Evolutionary conservation across 2,329 filamentous ascomycete species (phyloP), one percentile per base, ranked within the genome.

Genomic region (Epichloe coenophiala): DNA sequence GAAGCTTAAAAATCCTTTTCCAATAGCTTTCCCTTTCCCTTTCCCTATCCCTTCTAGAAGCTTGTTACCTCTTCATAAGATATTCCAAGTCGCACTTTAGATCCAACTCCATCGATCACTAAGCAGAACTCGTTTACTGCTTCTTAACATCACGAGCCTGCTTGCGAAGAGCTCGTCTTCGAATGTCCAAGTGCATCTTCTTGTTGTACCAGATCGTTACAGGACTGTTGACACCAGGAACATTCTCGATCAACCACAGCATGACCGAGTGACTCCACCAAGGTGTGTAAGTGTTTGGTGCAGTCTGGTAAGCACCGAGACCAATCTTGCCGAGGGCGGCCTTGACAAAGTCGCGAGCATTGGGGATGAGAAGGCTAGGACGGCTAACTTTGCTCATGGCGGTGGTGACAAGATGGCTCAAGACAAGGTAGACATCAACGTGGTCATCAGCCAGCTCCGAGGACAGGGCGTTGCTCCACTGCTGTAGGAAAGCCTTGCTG

Each of bases 331-430:
- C 71, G 52, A 98, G 72, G 0, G 85, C 80, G 6, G 86, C 74
- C 60, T 78, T 80, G 51, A 98, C 93, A 65, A 97, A 97, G 49
- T 76, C 72, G 65, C 83, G 84, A 13, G 91, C 86, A 53, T 77
- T 88, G 9, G 93, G 93, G 44, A 97, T 85, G 51, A 89, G 72
- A 44, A 83, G 68, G 56, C 80, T 91, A 0, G 88, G 73, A 51
- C 83, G 84, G 60, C 88, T 84, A 60, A 98, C 81, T 77, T 98
- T 98, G 70, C 86, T 91, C 93, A 98, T 98, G 62, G 91, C 88
- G 1, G 88, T 91, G 4, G 89, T 95, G 61, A 98, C 87, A 45
- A 98, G 80, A 67, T 98, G 94, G 59, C 86, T 89, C 59, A 97
- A 79, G 31, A 95, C 84, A 46, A 97, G 80, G 68, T 97, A 83